Base-by-base conservation (phyloP, 139 green algal species). In the Chlamydomonas asymmetrica region DNA sequence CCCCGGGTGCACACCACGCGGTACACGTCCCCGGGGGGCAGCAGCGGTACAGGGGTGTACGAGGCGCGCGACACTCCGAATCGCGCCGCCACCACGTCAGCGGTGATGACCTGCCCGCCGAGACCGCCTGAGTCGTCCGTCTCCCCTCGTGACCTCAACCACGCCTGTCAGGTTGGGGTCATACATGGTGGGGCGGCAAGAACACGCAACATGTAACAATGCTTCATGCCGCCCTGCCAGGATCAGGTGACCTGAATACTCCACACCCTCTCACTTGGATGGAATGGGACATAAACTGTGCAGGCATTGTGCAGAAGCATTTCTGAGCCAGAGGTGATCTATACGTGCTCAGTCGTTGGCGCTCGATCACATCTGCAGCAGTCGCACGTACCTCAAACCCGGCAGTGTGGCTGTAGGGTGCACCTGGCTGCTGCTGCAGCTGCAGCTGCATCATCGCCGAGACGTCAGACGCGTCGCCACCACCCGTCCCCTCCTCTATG, bases 41-140 rank as follows among this genome's bases (percentile, higher is more conserved):
- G 87, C 59, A 97, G 80, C 25, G 83, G 73, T 4, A 97, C 88
- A 5, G 80, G 39, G 4, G 93, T 83, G 64, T 97, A 97, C 35
- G 83, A 91, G 22, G 78, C 76, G 25, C 90, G 90, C 0, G 84
- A 81, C n/a, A 97, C 91, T 4, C 93, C 92, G 82, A 89, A 96
- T 72, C 90, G 75, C 39, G 87, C 83, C 16, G 88, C 86, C 22
- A 91, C 81, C 35, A 76, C 76, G 22, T 97, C 93, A 18, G 82
- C 76, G 31, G 88, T 95, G 80, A 90, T 96, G 2, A 94, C 61
- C 41, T 27, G 25, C 5, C 50, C 73, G 25, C 64, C 80, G 0
- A 16, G 20, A 56, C 16, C 48, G 20, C 16, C 16, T 20, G 16
- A 56, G 20, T 56, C 20, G 48, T 20, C 16, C 16, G 43, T 45